Evolutionary conservation across 305 asterid genomes (phyloP), one percentile per base, ranked within the genome.

Genomic region (Fraxinus nigra): DNA sequence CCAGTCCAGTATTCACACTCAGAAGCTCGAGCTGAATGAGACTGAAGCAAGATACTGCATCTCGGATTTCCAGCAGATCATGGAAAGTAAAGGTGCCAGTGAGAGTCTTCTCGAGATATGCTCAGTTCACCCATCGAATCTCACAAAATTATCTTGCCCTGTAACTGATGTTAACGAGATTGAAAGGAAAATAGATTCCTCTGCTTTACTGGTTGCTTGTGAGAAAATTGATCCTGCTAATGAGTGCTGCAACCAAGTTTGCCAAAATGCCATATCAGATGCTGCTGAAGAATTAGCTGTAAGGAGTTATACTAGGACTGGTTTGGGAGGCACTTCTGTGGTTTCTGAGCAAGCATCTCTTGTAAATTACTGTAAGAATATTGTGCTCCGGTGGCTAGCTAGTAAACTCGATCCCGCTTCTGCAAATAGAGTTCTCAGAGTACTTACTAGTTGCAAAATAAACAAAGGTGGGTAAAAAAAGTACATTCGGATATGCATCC

Each of bases 181-280:
- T 3, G 87, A 82, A 35, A 80, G 69, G 32, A 80, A 38, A 43
- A 78, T 87, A 33, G 78, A 81, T 35, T n/a, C 85, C 24, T 80
- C 86, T 4, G 32, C n/a, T n/a, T 69, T 85, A 76, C 37, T 85
- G 38, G 72, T 43, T 80, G 18, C 86, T 74, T 87, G 87, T 59
- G 43, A 51, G 48, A 82, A 77, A 7, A 77, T 86, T 67, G 86
- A 86, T 82, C 79, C 75, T 3, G 61, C 82, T 7, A 22, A 13
- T 32, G 89, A 85, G 63, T 88, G 90, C 75, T 85, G 90, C 85
- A 77, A 74, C 72, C 82, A 77, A 74, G 78, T 72, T 35, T 85
- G 89, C 77, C 82, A 70, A 43, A 85, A 82, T 85, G 82, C 89
- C 72, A 80, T 87, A 82, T 82, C 85, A 48, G 83, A 70, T n/a